A percentile compares a stretch with the other conserved stretches of the same genome.
Evolutionary conservation across 352 stramenopile genomes (phyloP).

Genomic region (Globisporangium spinosum): DNA sequence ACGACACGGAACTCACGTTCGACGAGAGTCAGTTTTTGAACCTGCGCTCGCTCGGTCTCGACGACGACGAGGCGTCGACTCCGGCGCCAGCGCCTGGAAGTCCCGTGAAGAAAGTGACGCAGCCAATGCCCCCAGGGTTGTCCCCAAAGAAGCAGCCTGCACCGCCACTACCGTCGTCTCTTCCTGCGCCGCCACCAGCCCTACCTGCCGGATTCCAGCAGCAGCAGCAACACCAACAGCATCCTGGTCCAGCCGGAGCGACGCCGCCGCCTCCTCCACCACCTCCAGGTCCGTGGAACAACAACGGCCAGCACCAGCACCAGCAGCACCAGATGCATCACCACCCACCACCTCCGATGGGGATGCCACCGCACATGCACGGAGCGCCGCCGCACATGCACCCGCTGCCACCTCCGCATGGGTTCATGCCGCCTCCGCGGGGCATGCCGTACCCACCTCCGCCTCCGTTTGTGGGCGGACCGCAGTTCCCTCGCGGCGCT

Average conservation of each 20-base stretch:
- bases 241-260: neutral
- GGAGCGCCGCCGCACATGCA: slow-evolving; percentile 31
- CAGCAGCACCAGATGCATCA: slow-evolving; percentile 11
- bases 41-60: slow-evolving; percentile 58
- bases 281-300: slow-evolving; percentile 32
- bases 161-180: slow-evolving; percentile 22
- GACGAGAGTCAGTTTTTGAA: slow-evolving; percentile 69
- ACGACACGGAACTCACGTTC: slow-evolving; percentile 44
- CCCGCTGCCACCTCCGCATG: slow-evolving; percentile 23
- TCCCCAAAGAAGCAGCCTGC: slow-evolving; percentile 23
- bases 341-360: slow-evolving; percentile 16
- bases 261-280: slow-evolving; percentile 13
- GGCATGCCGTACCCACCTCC: slow-evolving; percentile 31
- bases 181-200: slow-evolving; percentile 22
- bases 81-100: slow-evolving; percentile 1
- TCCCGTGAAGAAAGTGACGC: slow-evolving; percentile 11
- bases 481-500: slow-evolving; percentile 22
- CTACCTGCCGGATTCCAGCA: slow-evolving; percentile 14
- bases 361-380: slow-evolving; percentile 27
- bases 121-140: slow-evolving; percentile 20
- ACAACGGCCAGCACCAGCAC: slow-evolving; percentile 25
- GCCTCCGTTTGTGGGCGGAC: slow-evolving; percentile 16
- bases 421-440: slow-evolving; percentile 37
- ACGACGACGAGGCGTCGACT: slow-evolving; percentile 53
- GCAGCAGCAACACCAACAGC: neutral